Percentiles rank a stretch among this genome's conserved stretches.
phyloP scores from a whole-genome alignment of 2,329 filamentous ascomycete species.

The Cordyceps cateniannulata region DNA sequence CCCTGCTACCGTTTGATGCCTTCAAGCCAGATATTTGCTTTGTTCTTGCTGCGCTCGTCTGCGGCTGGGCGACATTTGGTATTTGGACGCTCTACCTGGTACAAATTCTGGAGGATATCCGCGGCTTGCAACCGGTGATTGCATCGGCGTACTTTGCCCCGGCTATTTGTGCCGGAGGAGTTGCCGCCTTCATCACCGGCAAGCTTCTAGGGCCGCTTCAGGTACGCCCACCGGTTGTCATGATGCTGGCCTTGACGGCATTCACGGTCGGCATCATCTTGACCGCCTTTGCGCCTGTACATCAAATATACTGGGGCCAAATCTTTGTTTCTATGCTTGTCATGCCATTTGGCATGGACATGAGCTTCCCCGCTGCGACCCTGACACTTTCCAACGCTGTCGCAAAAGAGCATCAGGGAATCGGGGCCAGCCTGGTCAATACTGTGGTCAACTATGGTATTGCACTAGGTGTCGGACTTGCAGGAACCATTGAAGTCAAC shows the following conservation, averaged over 20 bases:
- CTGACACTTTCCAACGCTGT: conserved; percentile 52
- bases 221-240: conserved; percentile 31
- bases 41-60: conserved; percentile 48
- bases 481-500: conserved; percentile 53
- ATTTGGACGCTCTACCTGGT: conserved; percentile 47
- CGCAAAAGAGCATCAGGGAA: conserved; percentile 38
- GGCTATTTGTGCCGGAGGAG: conserved; percentile 35
- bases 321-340: conserved; percentile 53
- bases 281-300: conserved; percentile 40
- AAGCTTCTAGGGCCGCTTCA: conserved; percentile 32
- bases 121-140: conserved; percentile 35
- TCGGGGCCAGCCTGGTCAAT: conserved; percentile 49
- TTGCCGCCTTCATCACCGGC: conserved; percentile 39
- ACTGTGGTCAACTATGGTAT: conserved; percentile 66
- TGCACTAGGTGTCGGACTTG: conserved; percentile 58
- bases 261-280: conserved; percentile 38
- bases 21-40: conserved; percentile 44
- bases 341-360: conserved; percentile 60
- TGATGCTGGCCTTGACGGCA: conserved; percentile 37
- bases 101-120: conserved; percentile 41
- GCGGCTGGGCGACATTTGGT: conserved; percentile 49
- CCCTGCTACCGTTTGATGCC: conserved; percentile 50
- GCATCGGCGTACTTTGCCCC: conserved; percentile 39
- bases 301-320: conserved; percentile 59
- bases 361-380: conserved; percentile 57